A percentile compares a stretch with the other conserved stretches of the same genome.
phyloP scores from a whole-genome alignment of 1,139 yeast genomes.

The Saccharomycopsis hybrid region DNA sequence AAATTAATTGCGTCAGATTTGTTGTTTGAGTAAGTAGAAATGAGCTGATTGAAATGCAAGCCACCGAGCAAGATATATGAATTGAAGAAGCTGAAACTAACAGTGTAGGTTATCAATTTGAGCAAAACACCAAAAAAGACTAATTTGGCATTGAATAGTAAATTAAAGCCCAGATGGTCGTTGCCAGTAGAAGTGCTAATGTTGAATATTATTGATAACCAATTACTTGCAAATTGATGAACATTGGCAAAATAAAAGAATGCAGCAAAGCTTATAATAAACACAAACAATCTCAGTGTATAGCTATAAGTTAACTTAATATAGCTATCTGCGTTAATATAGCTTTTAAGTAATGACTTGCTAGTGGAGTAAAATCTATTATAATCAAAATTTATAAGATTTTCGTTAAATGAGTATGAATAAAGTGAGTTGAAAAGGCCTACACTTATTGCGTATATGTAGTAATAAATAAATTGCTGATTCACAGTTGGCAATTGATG shows the following conservation, averaged over 20 bases:
- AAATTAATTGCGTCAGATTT: constrained; percentile 6
- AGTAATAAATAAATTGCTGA: constrained; percentile 8
- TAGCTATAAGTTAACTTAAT: background rate
- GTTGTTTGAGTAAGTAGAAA: constrained; percentile 14
- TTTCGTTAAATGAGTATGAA: constrained; percentile 12
- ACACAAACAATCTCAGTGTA: background rate
- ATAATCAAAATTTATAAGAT: constrained; percentile 6
- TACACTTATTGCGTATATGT: constrained; percentile 1
- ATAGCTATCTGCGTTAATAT: background rate
- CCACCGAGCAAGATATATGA: constrained; percentile 20
- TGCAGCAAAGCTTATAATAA: background rate
- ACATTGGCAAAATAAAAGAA: constrained; percentile 3
- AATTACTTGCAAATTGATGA: constrained; percentile 1
- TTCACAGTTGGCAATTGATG: constrained; percentile 16
- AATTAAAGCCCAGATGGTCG: background rate
- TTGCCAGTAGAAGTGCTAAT: background rate
- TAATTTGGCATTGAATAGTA: constrained; percentile 4
- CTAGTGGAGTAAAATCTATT: constrained; percentile 3
- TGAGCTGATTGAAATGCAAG: constrained; percentile 15
- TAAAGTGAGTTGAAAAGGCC: constrained; percentile 12
- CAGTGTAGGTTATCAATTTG: constrained; percentile 4
- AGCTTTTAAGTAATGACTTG: background rate
- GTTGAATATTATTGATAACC: constrained; percentile 2
- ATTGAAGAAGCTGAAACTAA: constrained; percentile 9
- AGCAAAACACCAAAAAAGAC: constrained; percentile 8